A percentile compares a stretch with the other conserved stretches of the same genome.
Conservation (phyloP, 2,329 filamentous ascomycete genomes). For the Pyrenochaeta sp. region DNA sequence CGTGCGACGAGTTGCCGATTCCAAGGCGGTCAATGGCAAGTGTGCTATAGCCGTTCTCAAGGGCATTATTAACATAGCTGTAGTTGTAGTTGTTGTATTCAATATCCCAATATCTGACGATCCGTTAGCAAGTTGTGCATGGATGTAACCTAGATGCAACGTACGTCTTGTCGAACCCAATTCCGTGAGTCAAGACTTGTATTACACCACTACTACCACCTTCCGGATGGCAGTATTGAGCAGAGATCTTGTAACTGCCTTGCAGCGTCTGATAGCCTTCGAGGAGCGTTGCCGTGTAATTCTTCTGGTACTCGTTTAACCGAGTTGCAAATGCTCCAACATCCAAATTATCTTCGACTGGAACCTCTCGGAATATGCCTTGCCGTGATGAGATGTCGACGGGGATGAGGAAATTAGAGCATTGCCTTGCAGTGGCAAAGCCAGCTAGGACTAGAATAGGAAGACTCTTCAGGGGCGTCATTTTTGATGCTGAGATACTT, state of each 20-base stretch:
- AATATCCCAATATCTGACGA: slow-evolving; percentile 67
- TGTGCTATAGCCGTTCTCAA: slow-evolving; percentile 66
- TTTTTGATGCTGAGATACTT: not conserved
- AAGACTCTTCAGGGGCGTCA: slow-evolving; percentile 21
- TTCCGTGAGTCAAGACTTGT: slow-evolving; percentile 63
- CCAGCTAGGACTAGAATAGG: slow-evolving; percentile 25
- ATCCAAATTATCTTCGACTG: slow-evolving; percentile 63
- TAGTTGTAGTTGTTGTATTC: slow-evolving; percentile 67
- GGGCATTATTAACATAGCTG: slow-evolving; percentile 66
- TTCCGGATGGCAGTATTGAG: slow-evolving; percentile 69
- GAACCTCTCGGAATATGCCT: slow-evolving; percentile 60
- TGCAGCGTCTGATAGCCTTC: slow-evolving; percentile 60
- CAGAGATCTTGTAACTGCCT: slow-evolving; percentile 66
- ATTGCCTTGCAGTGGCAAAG: slow-evolving; percentile 40
- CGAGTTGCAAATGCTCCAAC: slow-evolving; percentile 61
- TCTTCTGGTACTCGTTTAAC: slow-evolving; percentile 38
- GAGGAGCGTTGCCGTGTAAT: slow-evolving; percentile 58
- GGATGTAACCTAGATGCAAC: slow-evolving; percentile 3
- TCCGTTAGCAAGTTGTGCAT: not conserved
- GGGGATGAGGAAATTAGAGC: slow-evolving; percentile 64
- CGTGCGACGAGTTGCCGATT: slow-evolving; percentile 66
- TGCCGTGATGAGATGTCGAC: slow-evolving; percentile 65
- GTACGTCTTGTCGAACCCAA: slow-evolving; percentile 62
- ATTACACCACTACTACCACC: slow-evolving; percentile 39
- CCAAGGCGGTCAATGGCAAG: slow-evolving; percentile 70